Evolutionary conservation across 306 rosid genomes (phyloP).

Genomic region (Vigna hirtella): DNA sequence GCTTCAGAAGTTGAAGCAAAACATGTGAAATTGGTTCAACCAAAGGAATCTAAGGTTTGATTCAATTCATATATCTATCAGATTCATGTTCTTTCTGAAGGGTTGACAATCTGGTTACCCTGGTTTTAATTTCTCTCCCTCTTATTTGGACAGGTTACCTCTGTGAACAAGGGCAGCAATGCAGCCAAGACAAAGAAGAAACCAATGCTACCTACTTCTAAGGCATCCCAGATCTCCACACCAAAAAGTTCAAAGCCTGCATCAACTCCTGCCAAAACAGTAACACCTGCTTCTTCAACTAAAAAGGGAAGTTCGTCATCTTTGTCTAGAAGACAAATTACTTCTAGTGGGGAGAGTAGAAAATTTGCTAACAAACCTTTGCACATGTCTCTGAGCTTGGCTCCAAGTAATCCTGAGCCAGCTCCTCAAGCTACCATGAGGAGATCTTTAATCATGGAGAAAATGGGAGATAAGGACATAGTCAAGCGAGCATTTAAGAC

Average conservation of each 20-base stretch:
- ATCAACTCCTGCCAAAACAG: slow-evolving; percentile 46
- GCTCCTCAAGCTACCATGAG: slow-evolving; percentile 58
- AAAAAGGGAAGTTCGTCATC: slow-evolving; percentile 58
- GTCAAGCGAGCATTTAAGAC: slow-evolving; percentile 92
- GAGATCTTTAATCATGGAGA: slow-evolving; percentile 83
- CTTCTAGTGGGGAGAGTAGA: slow-evolving; percentile 55
- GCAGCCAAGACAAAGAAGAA: slow-evolving; percentile 68
- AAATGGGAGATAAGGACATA: slow-evolving; percentile 93
- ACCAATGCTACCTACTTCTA: slow-evolving; percentile 50
- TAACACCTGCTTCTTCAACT: slow-evolving; percentile 54
- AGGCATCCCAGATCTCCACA: slow-evolving; percentile 59
- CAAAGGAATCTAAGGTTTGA: slow-evolving; percentile 68
- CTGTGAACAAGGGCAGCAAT: slow-evolving; percentile 56
- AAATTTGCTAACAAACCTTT: slow-evolving; percentile 64
- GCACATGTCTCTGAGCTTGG: slow-evolving; percentile 74
- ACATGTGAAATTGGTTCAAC: slow-evolving; percentile 49
- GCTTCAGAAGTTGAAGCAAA: slow-evolving; percentile 60
- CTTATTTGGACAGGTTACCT: slow-evolving; percentile 59
- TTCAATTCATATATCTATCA: slow-evolving; percentile 28
- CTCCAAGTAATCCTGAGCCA: slow-evolving; percentile 58
- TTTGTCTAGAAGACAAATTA: slow-evolving; percentile 54
- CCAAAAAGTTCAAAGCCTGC: slow-evolving; percentile 65
- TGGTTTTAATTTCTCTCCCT: slow-evolving; percentile 30
- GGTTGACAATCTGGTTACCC: slow-evolving; percentile 24
- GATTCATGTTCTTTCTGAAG: slow-evolving; percentile 38